Evolutionary conservation across 768 basidiomycete species (phyloP).

Genomic region (Infundibulicybe gibba): DNA sequence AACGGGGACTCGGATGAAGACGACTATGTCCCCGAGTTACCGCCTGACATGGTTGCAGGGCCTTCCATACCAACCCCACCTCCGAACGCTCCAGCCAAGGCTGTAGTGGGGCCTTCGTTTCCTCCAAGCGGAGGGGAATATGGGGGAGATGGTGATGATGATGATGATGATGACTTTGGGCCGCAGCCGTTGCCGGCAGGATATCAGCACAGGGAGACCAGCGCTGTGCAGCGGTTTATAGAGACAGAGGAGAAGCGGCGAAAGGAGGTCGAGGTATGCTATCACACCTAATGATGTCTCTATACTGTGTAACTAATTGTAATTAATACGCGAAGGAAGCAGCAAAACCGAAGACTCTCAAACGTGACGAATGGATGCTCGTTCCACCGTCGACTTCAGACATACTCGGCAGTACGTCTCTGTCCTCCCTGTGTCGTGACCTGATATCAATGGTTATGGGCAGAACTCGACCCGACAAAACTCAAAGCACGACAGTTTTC

Average conservation of each 20-base stretch:
- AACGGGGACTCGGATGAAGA: constrained; percentile 46
- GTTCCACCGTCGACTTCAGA: constrained; percentile 85
- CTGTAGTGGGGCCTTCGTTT: constrained; percentile 43
- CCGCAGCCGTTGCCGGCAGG: constrained; percentile 69
- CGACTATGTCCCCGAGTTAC: constrained; percentile 70
- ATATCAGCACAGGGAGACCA: constrained; percentile 37
- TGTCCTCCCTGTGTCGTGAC: background rate
- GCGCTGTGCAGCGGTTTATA: constrained; percentile 79
- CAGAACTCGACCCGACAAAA: constrained; percentile 86
- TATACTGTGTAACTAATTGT: background rate
- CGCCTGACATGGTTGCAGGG: constrained; percentile 54
- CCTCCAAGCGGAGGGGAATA: constrained; percentile 28
- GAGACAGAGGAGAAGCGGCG: constrained; percentile 78
- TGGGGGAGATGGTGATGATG: constrained; percentile 35
- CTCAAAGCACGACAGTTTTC: constrained; percentile 80
- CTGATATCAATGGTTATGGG: background rate
- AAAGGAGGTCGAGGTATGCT: constrained; percentile 59
- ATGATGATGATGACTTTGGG: constrained; percentile 79
- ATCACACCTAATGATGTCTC: background rate
- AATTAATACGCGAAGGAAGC: constrained; percentile 50
- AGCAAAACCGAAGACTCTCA: constrained; percentile 66
- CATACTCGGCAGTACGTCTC: constrained; percentile 66
- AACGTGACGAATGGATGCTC: constrained; percentile 98
- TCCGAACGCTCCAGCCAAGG: constrained; percentile 24
- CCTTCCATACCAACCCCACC: constrained; percentile 10